These are phyloP conservation scores for Mediolabrus comicus DNA, from an alignment of 108 stramenopile species.

Conservation along the genomic window DNA sequence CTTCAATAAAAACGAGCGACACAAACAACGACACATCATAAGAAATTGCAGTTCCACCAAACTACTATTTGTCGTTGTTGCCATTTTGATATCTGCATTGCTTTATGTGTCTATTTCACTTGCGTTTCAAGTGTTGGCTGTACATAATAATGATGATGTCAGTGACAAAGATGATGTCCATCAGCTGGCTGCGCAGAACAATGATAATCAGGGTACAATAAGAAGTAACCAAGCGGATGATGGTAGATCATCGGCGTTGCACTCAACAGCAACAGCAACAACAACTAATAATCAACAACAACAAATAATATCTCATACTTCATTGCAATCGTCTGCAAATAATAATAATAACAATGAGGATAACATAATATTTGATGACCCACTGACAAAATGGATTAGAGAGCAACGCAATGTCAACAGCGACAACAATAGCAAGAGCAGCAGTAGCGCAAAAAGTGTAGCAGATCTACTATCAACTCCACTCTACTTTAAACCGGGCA, in stretches of 20 bases:
- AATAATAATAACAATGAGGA: not conserved
- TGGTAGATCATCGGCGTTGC: not conserved
- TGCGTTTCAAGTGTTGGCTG: not conserved
- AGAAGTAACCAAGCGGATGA: too few relatives aligned
- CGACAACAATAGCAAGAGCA: not conserved
- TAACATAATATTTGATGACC: not conserved
- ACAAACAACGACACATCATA: too few relatives aligned
- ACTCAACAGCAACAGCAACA: not conserved
- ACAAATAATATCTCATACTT: not conserved
- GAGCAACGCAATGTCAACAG: not conserved
- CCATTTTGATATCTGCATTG: not conserved
- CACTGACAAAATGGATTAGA: not conserved
- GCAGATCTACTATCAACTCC: constrained; percentile 17
- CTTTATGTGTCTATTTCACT: not conserved
- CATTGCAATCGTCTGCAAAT: not conserved
- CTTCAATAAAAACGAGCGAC: too few relatives aligned
- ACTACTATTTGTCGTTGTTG: not conserved
- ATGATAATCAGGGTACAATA: too few relatives aligned
- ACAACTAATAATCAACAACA: too few relatives aligned
- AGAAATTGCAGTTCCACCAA: too few relatives aligned
- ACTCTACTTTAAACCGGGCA: constrained; percentile 9
- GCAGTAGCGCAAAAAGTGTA: not conserved
- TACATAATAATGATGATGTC: not conserved
- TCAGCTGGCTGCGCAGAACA: too few relatives aligned
- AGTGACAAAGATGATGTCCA: not conserved